Conservation (phyloP, 192 early-diverging fungal species). For the Coemansia guatemalensis region DNA sequence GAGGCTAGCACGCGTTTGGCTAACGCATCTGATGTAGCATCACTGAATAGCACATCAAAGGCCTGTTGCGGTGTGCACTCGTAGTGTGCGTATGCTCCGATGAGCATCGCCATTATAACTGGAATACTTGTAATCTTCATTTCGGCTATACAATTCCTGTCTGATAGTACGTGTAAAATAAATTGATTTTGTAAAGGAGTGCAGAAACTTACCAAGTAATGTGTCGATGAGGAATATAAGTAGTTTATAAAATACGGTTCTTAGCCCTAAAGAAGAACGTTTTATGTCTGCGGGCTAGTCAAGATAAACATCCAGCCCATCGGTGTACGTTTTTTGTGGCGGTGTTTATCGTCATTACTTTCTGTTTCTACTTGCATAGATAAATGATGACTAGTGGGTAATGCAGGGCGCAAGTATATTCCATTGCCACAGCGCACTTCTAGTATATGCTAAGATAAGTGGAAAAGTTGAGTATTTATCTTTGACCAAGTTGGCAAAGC, state of each 20-base stretch:
- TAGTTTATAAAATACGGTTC: neutral
- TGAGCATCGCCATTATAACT: constrained; percentile 3
- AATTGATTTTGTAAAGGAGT: neutral
- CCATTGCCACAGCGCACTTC: neutral
- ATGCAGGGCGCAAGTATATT: neutral
- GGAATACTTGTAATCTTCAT: constrained; percentile 22
- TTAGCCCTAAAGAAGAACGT: too few species aligned
- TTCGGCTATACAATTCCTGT: neutral
- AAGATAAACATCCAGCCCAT: neutral
- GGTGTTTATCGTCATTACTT: neutral
- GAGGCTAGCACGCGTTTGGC: constrained; percentile 21
- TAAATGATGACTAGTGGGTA: neutral
- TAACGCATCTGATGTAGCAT: constrained; percentile 18
- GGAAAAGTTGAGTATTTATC: too few species aligned
- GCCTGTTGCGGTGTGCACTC: constrained; percentile 37
- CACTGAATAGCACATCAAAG: constrained; percentile 30
- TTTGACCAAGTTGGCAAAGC: too few species aligned
- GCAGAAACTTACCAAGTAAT: neutral
- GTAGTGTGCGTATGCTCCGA: constrained; percentile 19
- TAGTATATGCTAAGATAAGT: too few species aligned
- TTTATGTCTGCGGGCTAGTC: too few species aligned
- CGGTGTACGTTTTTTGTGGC: neutral
- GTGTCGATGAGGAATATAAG: neutral
- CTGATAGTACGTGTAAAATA: neutral
- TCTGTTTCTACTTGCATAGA: neutral